Base-by-base conservation (phyloP, 2,329 filamentous ascomycete genomes). In the Spiromastix sp. region DNA sequence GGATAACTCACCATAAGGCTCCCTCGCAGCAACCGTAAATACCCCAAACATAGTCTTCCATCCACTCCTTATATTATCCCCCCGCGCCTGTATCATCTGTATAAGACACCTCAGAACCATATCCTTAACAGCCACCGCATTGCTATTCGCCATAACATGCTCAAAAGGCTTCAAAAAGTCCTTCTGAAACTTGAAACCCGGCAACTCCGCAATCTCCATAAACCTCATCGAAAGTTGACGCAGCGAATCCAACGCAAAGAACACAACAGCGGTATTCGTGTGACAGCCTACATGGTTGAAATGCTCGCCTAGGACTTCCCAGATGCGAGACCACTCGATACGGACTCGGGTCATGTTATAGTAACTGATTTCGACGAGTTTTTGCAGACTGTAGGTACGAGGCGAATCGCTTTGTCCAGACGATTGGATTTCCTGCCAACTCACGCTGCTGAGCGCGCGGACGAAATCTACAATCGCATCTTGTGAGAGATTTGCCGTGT, bases 41-140 rank as follows among this genome's bases (percentile, higher is more conserved):
- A 95, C 89, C 3, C 89, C 91, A 60, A 99, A 96, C 89, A 99
- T 98, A 13, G 93, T 96, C 55, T 91, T 81, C 91, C 91, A 99
- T 4, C 91, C 91, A 25, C 87, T 95, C 34, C 89, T 80, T 52
- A 99, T 98, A 48, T 96, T 96, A 59, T 95, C 83, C 4, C 93
- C 93, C 39, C 85, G 75, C 20, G 89, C 87, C 63, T 98, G 91
- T 31, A 98, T 94, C 93, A 99, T 98, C 60, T 99, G 93, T 38
- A 95, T 93, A 42, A 99, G 67, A 55, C 93, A 99, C 28, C 89
- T 78, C 16, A 99, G 67, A 30, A 94, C 85, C 81, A 98, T 89
- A 49, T 99, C 91, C 60, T 98, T 98, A 49, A 99, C 91, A 1
- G 84, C 79, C 12, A 94, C 79, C 43, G 91, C 85, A 44, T 71